phyloP scores from a whole-genome alignment of 2,329 filamentous ascomycete species.

The Intubia oerlemansii region DNA sequence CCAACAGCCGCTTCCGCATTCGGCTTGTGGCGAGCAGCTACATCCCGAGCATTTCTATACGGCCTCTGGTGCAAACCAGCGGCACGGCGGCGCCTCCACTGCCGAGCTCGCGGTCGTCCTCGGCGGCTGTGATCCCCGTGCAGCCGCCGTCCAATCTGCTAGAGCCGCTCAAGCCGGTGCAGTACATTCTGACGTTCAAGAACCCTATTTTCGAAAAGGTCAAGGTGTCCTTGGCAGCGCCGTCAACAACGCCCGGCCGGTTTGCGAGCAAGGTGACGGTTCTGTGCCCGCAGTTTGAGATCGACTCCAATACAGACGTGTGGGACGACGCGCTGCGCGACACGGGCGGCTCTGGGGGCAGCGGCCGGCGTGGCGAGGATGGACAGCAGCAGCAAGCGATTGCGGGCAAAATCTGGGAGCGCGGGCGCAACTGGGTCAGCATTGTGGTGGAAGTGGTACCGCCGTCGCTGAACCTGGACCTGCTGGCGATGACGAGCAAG shows the following conservation, averaged over 20 bases:
- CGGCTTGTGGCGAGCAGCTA: conserved; percentile 73
- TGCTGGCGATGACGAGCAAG: conserved; percentile 10
- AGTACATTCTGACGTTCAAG: conserved; percentile 75
- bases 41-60: conserved; percentile 63
- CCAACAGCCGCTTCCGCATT: conserved; percentile 79
- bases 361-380: conserved; percentile 14
- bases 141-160: conserved; percentile 15
- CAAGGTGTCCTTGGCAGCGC: conserved; percentile 70
- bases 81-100: not conserved
- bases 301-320: conserved; percentile 74
- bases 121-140: conserved; percentile 7
- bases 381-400: conserved; percentile 43
- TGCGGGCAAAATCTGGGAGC: conserved; percentile 90
- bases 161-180: conserved; percentile 39
- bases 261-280: conserved; percentile 71
- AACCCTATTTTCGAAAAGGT: conserved; percentile 90
- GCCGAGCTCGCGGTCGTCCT: conserved; percentile 6
- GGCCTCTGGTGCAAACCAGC: conserved; percentile 31
- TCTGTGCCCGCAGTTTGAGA: conserved; percentile 81
- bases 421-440: conserved; percentile 82
- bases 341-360: conserved; percentile 14
- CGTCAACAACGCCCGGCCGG: conserved; percentile 53
- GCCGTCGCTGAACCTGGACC: conserved; percentile 24
- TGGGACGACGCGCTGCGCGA: conserved; percentile 68
- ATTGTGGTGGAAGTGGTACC: conserved; percentile 82